phyloP scores from a whole-genome alignment of 225 moss, liverwort and hornwort genomes.

The Climacium dendroides region DNA sequence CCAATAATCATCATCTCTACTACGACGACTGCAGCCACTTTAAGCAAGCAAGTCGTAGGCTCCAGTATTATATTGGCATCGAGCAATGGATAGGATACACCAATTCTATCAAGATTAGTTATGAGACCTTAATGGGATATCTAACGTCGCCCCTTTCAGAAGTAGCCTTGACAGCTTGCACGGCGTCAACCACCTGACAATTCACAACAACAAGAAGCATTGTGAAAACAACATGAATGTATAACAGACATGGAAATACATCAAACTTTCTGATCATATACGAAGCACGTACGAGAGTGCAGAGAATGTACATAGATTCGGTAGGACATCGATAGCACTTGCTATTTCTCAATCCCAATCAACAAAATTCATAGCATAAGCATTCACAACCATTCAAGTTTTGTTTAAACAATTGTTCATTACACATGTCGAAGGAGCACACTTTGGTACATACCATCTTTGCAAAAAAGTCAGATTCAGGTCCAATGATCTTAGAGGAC shows the following conservation, averaged over 20 bases:
- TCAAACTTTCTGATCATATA: not conserved
- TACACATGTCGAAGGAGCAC: not conserved
- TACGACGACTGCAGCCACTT: not conserved
- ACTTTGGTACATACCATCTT: conserved; percentile 47
- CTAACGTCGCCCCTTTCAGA: conserved; percentile 72
- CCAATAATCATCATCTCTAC: not conserved
- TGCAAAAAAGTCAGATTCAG: conserved; percentile 76
- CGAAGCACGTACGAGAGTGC: not conserved
- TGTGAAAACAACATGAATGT: not conserved
- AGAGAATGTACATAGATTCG: not conserved
- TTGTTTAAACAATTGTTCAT: not conserved
- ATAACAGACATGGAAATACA: not conserved
- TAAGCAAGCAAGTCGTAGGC: not conserved
- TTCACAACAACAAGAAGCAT: not conserved
- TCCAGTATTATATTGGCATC: not conserved
- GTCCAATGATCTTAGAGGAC: conserved; percentile 86
- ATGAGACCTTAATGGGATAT: conserved; percentile 68
- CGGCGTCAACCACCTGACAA: conserved; percentile 73
- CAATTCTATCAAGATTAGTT: not conserved
- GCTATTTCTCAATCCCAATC: not conserved
- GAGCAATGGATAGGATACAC: not conserved
- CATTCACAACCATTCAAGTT: not conserved
- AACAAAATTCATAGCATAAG: not conserved
- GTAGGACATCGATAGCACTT: not conserved
- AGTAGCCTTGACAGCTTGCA: conserved; percentile 62